These are phyloP conservation scores for Penicillium silybi DNA, from an alignment of 495 filamentous ascomycete genomes.

Conservation along the genomic window DNA sequence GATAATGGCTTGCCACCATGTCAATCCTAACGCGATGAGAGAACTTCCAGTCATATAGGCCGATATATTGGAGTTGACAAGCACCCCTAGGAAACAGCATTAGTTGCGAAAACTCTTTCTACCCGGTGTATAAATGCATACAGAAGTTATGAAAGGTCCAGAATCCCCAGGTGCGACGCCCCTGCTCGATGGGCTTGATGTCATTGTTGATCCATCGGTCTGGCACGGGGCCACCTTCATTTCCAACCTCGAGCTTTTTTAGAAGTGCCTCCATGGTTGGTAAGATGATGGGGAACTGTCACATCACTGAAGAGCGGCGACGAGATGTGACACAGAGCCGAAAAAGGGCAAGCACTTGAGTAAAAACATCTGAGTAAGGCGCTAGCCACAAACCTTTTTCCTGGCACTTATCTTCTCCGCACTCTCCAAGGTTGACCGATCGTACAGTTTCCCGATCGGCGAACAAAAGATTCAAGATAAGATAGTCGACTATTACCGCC, in stretches of 20 bases:
- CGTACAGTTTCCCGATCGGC: background rate
- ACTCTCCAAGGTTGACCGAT: background rate
- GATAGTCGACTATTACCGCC: background rate
- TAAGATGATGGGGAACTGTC: background rate
- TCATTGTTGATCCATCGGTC: slow-evolving; percentile 27
- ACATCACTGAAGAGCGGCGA: background rate
- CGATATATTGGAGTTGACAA: slow-evolving; percentile 22
- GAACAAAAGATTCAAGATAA: background rate
- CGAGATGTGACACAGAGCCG: background rate
- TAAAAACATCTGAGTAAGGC: background rate
- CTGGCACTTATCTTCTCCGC: background rate
- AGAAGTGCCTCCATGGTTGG: background rate
- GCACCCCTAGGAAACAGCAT: slow-evolving; percentile 9
- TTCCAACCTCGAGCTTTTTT: slow-evolving; percentile 6
- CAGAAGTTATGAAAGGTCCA: slow-evolving; percentile 28
- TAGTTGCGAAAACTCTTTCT: background rate
- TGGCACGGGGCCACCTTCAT: slow-evolving; percentile 13
- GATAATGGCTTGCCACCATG: slow-evolving; percentile 27
- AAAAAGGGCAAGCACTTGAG: background rate
- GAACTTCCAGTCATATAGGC: slow-evolving; percentile 23
- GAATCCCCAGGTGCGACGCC: slow-evolving; percentile 20
- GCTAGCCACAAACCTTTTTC: background rate
- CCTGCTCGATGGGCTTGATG: slow-evolving; percentile 24
- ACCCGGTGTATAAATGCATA: background rate
- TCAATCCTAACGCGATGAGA: slow-evolving; percentile 23